Evolutionary conservation across 2,329 filamentous ascomycete species (phyloP), one percentile per base, ranked within the genome.

Genomic region (Aureobasidium lini): DNA sequence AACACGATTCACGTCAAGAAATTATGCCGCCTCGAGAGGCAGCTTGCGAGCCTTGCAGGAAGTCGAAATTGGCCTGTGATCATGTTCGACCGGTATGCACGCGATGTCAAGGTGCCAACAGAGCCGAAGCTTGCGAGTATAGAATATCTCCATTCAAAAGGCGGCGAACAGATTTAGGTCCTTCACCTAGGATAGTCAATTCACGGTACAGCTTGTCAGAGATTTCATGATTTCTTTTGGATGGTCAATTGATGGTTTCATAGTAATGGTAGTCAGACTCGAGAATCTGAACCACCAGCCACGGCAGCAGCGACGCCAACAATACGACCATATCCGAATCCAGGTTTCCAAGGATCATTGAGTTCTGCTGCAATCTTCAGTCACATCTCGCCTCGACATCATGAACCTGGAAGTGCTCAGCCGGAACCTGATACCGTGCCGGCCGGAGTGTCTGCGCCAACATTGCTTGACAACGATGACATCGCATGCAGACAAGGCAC

Each of bases 291-390:
- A 39, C 29, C 44, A 61, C 47, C 43, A 44, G n/a, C 49, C 58
- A 43, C 28, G 59, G 56, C 46, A 40, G 57, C 57, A 9, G 60
- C 61, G 23, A 57, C 62, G 59, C 58, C 36, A 42, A 44, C 31
- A 59, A 42, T 56, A 36, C 54, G 42, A 59, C 65, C 63, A 6
- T 71, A 71, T 62, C 70, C 70, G 0, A 72, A 72, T 60, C 69
- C 70, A 23, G 69, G 69, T 4, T 72, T 68, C 43, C 64, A 70
- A 8, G 70, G 70, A 23, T 64, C 63, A 2, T 70, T 69, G 5
- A 71, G 68, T 57, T 66, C 70, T 54, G 65, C 67, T 8, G 64
- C 68, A 13, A 66, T 72, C 16, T 71, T 72, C 61, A 64, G 68
- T 36, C 67, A 71, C 16, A 62, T 71, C 2, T 56, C 52, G 23